Conservation (phyloP, 1,284 basidiomycete genomes). For the Trichosporon sp. region DNA sequence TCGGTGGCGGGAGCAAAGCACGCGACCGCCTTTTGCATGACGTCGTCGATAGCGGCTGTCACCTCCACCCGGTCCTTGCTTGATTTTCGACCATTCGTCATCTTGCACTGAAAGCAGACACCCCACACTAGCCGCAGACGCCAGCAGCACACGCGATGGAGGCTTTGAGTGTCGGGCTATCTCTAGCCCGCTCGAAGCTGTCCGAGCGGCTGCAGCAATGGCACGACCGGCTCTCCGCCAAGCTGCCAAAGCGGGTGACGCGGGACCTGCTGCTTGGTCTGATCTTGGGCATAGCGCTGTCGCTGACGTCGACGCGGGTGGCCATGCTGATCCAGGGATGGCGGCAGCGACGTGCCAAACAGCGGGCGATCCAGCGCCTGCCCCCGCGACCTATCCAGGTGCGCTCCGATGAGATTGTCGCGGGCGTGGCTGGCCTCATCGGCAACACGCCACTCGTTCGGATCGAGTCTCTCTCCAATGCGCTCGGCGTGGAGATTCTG, state of each 20-base stretch:
- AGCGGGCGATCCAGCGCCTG: slow-evolving; percentile 35
- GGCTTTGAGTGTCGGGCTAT: background rate
- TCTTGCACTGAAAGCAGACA: background rate
- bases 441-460: slow-evolving; percentile 93
- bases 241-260: slow-evolving; percentile 30
- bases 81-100: background rate
- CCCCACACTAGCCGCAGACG: background rate
- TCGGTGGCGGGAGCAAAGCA: background rate
- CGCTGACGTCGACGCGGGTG: slow-evolving; percentile 60
- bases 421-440: slow-evolving; percentile 73
- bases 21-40: background rate
- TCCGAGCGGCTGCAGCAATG: background rate
- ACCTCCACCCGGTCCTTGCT: background rate
- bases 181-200: background rate
- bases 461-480: slow-evolving; percentile 84
- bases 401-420: slow-evolving; percentile 61
- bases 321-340: slow-evolving; percentile 54
- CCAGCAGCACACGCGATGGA: background rate
- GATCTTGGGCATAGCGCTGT: slow-evolving; percentile 63
- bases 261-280: slow-evolving; percentile 58
- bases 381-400: slow-evolving; percentile 65
- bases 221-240: slow-evolving; percentile 7
- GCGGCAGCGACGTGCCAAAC: slow-evolving; percentile 47
- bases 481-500: slow-evolving; percentile 85
- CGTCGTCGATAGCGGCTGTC: background rate